Base-by-base conservation (phyloP, 1,284 basidiomycete species). In the Microstroma glucosiphilum region DNA sequence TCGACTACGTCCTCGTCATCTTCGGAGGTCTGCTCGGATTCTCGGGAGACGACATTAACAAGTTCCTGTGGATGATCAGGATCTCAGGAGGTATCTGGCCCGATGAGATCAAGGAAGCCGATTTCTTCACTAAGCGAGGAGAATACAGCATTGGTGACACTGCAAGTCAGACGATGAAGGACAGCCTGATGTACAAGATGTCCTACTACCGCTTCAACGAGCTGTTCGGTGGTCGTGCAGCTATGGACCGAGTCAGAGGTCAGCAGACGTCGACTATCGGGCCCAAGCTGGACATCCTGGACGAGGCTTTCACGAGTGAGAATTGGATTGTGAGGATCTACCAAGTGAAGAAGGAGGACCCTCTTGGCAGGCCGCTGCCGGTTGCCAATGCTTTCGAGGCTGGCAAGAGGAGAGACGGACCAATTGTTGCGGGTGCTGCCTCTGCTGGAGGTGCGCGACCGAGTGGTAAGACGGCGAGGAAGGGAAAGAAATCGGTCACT, bases 21-120 rank as follows among this genome's bases (percentile, higher is more conserved):
- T 98, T 97, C 80, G 94, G 96, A 58, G 94, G 92, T 41, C 83
- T 99, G 53, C 84, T 98, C 60, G 96, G 94, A 17, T 99, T 96
- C 82, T 93, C 91, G 23, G 96, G 96, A 15, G 96, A 99, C 81
- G 96, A 99, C 80, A 91, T 99, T 82, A 99, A 99, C 87, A 99
- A 98, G 83, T 99, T 96, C 85, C 82, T 99, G 62, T 81, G 80
- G 81, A 82, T 81, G 81, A 89, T 97, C 66, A 87, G 96, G 63
- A 97, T 97, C 76, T 89, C 96, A 1, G 92, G 96, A 78, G 94
- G 96, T 62, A 90, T 96, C 57, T 99, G 96, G 96, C 96, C 96
- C 0, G 91, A 97, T 58, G 96, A 98, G 81, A 91, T 98, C 64
- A 88, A 90, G 76, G 96, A 99, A 81, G 84, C 87, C 40, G 89